Percentiles rank a stretch among this genome's conserved stretches.
Conservation (phyloP, 2,329 filamentous ascomycete species). For the Colletotrichum simmondsii region DNA sequence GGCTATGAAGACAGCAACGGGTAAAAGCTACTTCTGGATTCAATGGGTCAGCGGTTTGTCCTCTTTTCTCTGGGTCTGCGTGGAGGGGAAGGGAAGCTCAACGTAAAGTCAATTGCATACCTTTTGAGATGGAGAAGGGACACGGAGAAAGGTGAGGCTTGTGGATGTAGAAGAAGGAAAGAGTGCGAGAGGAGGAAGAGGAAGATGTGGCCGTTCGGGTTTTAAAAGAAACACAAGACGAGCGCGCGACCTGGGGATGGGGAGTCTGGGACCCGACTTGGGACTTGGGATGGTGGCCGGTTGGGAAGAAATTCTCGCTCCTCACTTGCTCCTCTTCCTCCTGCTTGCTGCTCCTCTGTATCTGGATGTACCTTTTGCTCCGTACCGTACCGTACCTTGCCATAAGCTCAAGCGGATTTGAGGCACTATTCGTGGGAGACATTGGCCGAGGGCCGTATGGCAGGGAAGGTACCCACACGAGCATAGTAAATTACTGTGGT, state of each 20-base stretch:
- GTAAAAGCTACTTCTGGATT: slow-evolving; percentile 25
- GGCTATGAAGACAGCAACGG: slow-evolving; percentile 40
- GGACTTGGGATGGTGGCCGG: slow-evolving; percentile 20
- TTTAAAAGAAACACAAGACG: slow-evolving; percentile 31
- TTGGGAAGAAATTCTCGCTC: slow-evolving; percentile 28
- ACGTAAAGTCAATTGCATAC: slow-evolving; percentile 14
- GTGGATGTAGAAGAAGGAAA: slow-evolving; percentile 18
- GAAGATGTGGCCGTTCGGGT: slow-evolving; percentile 31
- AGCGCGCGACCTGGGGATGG: slow-evolving; percentile 14
- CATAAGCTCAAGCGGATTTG: slow-evolving; percentile 32
- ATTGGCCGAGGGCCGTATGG: slow-evolving; percentile 27
- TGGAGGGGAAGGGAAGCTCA: slow-evolving; percentile 13
- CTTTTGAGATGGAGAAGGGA: background rate
- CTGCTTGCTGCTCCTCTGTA: background rate
- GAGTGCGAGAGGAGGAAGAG: slow-evolving; percentile 17
- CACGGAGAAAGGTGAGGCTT: background rate
- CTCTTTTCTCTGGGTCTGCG: background rate
- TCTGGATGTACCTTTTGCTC: too few species aligned
- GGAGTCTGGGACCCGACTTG: too few species aligned
- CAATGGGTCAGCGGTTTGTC: slow-evolving; percentile 12
- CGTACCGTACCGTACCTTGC: background rate
- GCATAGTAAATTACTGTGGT: background rate
- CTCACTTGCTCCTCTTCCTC: background rate
- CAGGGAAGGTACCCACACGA: background rate
- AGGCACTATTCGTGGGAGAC: slow-evolving; percentile 30